phyloP scores from a whole-genome alignment of 2,329 filamentous ascomycete genomes.

The Colletotrichum higginsianum region DNA sequence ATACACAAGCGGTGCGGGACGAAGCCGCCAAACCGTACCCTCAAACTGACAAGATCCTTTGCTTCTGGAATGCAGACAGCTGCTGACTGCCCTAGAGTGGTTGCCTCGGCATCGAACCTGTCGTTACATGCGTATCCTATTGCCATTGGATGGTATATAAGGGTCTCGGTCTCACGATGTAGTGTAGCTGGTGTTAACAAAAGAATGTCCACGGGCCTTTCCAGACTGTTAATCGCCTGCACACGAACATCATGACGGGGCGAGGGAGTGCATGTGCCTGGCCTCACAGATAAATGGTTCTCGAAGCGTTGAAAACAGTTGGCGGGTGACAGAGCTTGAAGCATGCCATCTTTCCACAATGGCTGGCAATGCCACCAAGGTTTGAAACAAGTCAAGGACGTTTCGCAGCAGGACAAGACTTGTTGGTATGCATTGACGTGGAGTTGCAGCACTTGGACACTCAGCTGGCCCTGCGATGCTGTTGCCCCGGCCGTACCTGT shows the following conservation, averaged over 20 bases:
- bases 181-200: too few relatives aligned
- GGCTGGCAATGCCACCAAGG: conserved; percentile 4
- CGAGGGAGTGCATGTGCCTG: neutral
- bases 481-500: conserved; percentile 5
- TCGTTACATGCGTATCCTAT: neutral
- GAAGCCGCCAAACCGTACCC: neutral
- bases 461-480: conserved; percentile 8
- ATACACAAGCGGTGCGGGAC: neutral
- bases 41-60: neutral
- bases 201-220: too few relatives aligned
- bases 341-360: neutral
- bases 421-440: conserved; percentile 30
- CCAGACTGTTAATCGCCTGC: too few relatives aligned
- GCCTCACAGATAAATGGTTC: conserved; percentile 28
- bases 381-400: conserved; percentile 35
- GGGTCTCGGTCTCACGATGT: too few relatives aligned
- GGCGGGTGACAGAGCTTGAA: neutral
- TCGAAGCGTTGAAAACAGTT: conserved; percentile 5
- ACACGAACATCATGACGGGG: neutral
- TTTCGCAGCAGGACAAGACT: conserved; percentile 29
- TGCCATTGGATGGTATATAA: too few relatives aligned
- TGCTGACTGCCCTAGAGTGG: neutral
- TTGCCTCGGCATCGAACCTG: neutral
- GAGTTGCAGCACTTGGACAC: conserved; percentile 12
- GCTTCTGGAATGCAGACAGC: neutral